Evolutionary conservation across 2,329 filamentous ascomycete species (phyloP).

Genomic region (Blastomyces gilchristii): DNA sequence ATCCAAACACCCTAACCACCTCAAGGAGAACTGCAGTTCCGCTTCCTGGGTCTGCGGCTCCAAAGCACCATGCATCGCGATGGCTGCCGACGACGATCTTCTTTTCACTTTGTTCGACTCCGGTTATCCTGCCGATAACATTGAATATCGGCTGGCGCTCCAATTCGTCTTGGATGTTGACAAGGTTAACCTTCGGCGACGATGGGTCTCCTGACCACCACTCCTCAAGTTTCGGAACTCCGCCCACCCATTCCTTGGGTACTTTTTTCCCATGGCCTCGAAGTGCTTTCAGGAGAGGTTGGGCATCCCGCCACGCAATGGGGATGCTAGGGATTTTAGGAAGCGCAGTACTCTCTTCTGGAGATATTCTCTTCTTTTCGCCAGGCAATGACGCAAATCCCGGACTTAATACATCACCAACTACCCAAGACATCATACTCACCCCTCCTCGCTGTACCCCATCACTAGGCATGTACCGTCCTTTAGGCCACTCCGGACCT

Average conservation of each 20-base stretch:
- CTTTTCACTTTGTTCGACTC: slow-evolving; percentile 74
- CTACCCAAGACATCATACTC: slow-evolving; percentile 66
- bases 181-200: slow-evolving; percentile 68
- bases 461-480: slow-evolving; percentile 69
- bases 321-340: slow-evolving; percentile 82
- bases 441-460: slow-evolving; percentile 76
- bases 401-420: slow-evolving; percentile 87
- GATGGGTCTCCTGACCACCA: slow-evolving; percentile 76
- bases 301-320: slow-evolving; percentile 79
- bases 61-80: slow-evolving; percentile 85
- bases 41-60: slow-evolving; percentile 73
- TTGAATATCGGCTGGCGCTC: slow-evolving; percentile 84
- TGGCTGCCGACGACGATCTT: slow-evolving; percentile 86
- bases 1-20: slow-evolving; percentile 72
- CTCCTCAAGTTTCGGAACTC: slow-evolving; percentile 60
- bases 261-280: slow-evolving; percentile 62
- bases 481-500: slow-evolving; percentile 63
- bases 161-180: slow-evolving; percentile 78
- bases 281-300: slow-evolving; percentile 64
- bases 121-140: slow-evolving; percentile 70
- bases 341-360: slow-evolving; percentile 61
- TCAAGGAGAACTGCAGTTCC: slow-evolving; percentile 89
- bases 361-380: slow-evolving; percentile 51
- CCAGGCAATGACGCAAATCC: slow-evolving; percentile 55
- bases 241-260: slow-evolving; percentile 63